These are phyloP conservation scores for Tetrahymena borealis DNA, from an alignment of 73 alveolate species.

Conservation along the genomic window DNA sequence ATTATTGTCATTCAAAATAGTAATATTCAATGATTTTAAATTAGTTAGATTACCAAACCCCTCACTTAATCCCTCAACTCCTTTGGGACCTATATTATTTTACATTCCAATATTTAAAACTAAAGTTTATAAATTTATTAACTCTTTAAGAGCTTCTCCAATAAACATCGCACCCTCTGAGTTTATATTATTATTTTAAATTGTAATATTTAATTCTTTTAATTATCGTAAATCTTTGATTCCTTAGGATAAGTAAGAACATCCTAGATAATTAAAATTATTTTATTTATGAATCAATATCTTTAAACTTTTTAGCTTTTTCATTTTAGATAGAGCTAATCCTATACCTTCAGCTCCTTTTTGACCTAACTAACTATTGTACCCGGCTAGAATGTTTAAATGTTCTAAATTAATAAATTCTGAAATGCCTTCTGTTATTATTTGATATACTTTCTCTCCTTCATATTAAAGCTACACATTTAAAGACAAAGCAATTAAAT, in stretches of 20 bases:
- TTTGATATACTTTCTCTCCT: neutral
- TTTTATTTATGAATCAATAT: neutral
- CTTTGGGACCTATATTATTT: neutral
- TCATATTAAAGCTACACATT: neutral
- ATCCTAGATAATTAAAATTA: neutral
- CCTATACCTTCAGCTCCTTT: neutral
- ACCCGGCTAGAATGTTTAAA: neutral
- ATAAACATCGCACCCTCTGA: neutral
- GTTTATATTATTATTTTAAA: neutral
- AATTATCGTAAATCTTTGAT: neutral
- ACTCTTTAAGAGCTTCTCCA: neutral
- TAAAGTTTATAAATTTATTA: neutral
- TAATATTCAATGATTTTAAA: neutral
- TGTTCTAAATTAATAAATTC: neutral
- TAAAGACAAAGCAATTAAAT: neutral
- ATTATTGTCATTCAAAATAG: neutral
- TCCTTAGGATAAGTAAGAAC: neutral
- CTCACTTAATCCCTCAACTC: neutral
- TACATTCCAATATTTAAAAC: neutral
- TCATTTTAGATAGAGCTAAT: neutral
- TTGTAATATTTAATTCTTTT: neutral
- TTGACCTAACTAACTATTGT: neutral
- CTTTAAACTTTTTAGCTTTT: neutral
- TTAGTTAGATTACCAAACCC: neutral
- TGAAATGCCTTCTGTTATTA: neutral